Conservation (phyloP, 139 green algal genomes). For the Edaphochlamys debaryana region DNA sequence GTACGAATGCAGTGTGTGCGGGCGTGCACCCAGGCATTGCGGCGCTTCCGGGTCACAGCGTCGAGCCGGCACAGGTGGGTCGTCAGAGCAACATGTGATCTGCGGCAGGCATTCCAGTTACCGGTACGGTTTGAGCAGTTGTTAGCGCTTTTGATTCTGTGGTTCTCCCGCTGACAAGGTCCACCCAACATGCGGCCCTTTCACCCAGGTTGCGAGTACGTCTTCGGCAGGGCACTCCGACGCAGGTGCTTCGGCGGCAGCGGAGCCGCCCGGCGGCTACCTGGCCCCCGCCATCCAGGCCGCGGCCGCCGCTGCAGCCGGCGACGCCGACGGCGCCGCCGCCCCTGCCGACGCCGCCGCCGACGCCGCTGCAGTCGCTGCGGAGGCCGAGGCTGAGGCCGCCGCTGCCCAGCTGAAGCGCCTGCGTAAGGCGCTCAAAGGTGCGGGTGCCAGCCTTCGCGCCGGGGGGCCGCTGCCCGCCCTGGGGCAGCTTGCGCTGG, state of each 20-base stretch:
- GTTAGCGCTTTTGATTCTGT: no score
- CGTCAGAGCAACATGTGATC: no score
- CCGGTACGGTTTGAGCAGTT: no score
- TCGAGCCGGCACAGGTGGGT: no score
- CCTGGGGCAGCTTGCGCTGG: constrained; percentile 15
- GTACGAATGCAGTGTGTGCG: not conserved
- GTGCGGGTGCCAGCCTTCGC: not conserved
- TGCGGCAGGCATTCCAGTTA: no score
- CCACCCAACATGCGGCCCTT: no score
- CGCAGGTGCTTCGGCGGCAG: not conserved
- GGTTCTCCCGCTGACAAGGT: no score
- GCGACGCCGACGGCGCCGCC: not conserved
- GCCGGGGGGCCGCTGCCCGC: not conserved
- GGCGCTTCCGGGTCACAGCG: not conserved
- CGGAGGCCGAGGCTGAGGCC: not conserved
- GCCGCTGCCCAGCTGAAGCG: not conserved
- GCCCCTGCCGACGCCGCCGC: not conserved
- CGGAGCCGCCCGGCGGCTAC: not conserved
- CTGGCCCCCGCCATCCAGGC: not conserved
- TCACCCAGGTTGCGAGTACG: no score
- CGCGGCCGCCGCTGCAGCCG: not conserved
- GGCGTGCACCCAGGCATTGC: constrained; percentile 12
- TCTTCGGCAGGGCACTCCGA: not conserved
- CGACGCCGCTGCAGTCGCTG: not conserved
- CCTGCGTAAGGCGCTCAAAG: constrained; percentile 30